phyloP scores from a whole-genome alignment of 1,139 yeast genomes.

The Eremothecium cymbalariae region DNA sequence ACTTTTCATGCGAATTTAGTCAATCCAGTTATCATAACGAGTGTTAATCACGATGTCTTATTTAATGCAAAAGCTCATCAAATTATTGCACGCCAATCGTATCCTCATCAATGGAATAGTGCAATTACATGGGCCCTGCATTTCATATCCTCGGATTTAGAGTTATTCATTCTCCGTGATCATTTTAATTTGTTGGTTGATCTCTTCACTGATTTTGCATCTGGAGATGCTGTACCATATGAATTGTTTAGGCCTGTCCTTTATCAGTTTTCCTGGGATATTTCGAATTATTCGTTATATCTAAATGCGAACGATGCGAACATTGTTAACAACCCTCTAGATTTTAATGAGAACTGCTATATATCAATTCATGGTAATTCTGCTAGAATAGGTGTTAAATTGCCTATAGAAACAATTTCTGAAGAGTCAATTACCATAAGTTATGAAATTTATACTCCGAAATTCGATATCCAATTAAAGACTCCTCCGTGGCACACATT shows the following conservation, averaged over 20 bases:
- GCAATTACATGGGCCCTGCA: constrained; percentile 58
- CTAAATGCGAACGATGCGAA: constrained; percentile 80
- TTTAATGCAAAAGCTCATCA: constrained; percentile 55
- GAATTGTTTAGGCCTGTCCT: constrained; percentile 66
- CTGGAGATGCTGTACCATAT: constrained; percentile 67
- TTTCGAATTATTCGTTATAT: constrained; percentile 49
- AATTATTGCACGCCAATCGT: constrained; percentile 50
- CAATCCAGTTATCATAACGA: constrained; percentile 61
- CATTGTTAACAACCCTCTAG: constrained; percentile 81
- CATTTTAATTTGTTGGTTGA: constrained; percentile 73
- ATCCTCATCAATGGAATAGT: constrained; percentile 80
- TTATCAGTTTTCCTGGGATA: constrained; percentile 55
- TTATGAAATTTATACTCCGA: constrained; percentile 49
- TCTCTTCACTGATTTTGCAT: constrained; percentile 63
- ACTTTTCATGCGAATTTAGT: constrained; percentile 41
- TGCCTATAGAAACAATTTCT: constrained; percentile 59
- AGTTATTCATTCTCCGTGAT: constrained; percentile 69
- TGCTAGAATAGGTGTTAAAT: constrained; percentile 39
- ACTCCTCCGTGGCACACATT: constrained; percentile 92
- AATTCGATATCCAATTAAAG: constrained; percentile 54
- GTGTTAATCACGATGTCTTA: constrained; percentile 81
- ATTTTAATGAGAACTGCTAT: constrained; percentile 70
- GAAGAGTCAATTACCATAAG: constrained; percentile 49
- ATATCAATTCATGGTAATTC: constrained; percentile 62
- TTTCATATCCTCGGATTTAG: constrained; percentile 45